Conservation (phyloP, 495 filamentous ascomycete genomes). For the Penicillium bovifimosum region DNA sequence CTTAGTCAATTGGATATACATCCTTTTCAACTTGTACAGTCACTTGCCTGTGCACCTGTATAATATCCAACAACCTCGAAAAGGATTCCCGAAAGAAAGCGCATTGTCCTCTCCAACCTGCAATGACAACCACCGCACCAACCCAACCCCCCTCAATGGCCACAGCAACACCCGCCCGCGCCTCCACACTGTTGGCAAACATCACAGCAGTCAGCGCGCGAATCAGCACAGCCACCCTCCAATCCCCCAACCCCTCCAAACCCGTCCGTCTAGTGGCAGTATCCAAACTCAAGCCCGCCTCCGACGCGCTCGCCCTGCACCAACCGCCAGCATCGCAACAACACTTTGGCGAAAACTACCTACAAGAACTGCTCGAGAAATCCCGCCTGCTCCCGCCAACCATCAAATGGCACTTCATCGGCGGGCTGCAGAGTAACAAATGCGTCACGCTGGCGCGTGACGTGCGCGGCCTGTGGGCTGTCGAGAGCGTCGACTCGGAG, state of each 20-base stretch:
- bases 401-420: constrained; percentile 95
- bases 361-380: constrained; percentile 87
- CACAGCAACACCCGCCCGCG: constrained; percentile 32
- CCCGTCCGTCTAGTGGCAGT: constrained; percentile 78
- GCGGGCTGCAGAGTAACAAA: constrained; percentile 84
- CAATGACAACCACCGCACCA: constrained; percentile 17
- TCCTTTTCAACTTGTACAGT: background rate
- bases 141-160: constrained; percentile 23
- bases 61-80: background rate
- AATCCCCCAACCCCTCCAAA: constrained; percentile 16
- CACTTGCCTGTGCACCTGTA: too few relatives aligned
- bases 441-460: constrained; percentile 77
- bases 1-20: background rate
- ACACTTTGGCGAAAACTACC: constrained; percentile 97
- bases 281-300: constrained; percentile 86
- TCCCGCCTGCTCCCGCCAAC: constrained; percentile 69
- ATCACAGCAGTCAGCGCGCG: constrained; percentile 31
- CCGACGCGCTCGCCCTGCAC: constrained; percentile 82
- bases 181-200: constrained; percentile 36
- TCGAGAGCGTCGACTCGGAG: constrained; percentile 78
- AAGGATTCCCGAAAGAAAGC: background rate
- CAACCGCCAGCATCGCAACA: constrained; percentile 51
- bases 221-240: constrained; percentile 26
- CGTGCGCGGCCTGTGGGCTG: constrained; percentile 86
- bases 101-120: background rate